Evolutionary conservation across 2,329 filamentous ascomycete species (phyloP).

Genomic region (Xylogone sp.): DNA sequence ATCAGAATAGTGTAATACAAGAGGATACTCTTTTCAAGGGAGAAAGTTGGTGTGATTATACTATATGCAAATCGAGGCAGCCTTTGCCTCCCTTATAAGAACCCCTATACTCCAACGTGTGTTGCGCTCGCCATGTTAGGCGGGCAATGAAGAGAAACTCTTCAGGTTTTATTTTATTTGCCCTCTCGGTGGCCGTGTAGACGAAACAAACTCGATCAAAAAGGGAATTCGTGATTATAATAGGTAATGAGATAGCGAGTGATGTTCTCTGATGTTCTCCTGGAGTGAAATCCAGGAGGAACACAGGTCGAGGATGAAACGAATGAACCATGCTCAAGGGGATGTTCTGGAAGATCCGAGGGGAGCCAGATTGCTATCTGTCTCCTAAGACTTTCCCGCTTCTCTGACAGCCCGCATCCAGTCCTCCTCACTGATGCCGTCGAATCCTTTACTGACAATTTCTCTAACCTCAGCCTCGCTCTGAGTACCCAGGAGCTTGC

Average conservation of each 20-base stretch:
- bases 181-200: not conserved
- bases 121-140: not conserved
- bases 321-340: not conserved
- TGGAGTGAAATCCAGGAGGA: not conserved
- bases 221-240: not conserved
- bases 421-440: conserved; percentile 17
- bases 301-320: not conserved
- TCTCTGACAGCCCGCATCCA: conserved; percentile 22
- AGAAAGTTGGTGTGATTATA: too few relatives aligned
- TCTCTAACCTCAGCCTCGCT: conserved; percentile 15
- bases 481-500: conserved; percentile 39
- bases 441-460: conserved; percentile 12
- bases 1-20: not conserved
- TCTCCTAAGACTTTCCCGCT: conserved; percentile 17
- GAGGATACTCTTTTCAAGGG: not conserved
- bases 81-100: too few relatives aligned
- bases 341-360: not conserved
- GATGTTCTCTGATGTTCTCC: too few relatives aligned
- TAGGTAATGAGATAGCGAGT: too few relatives aligned
- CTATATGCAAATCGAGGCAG: too few relatives aligned
- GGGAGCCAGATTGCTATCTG: not conserved
- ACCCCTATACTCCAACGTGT: not conserved
- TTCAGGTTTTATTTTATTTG: not conserved
- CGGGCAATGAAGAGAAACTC: not conserved
- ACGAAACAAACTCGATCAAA: not conserved